These are phyloP conservation scores for Clavaria fumosa DNA, from an alignment of 768 basidiomycete species.

Conservation along the genomic window DNA sequence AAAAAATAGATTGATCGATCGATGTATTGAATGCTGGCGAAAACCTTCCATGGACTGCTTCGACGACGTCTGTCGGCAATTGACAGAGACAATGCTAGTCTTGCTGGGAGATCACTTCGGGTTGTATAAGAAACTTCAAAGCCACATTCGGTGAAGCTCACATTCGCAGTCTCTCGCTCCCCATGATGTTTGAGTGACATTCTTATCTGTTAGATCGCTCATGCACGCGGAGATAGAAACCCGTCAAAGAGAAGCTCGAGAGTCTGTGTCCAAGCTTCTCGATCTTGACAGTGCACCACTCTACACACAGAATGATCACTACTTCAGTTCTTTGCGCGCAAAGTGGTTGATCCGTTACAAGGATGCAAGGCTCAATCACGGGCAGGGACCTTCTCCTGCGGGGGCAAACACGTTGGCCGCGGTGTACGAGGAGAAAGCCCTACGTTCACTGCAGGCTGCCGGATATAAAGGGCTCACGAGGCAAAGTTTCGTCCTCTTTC, in stretches of 20 bases:
- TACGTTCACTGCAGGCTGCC: not conserved
- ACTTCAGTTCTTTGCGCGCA: conserved; percentile 11
- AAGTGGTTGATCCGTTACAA: conserved; percentile 13
- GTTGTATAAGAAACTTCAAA: conserved; percentile 17
- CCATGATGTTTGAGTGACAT: not conserved
- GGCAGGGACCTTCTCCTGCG: not conserved
- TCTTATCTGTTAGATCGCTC: conserved; percentile 1
- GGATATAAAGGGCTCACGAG: too few species aligned
- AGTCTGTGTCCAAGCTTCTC: conserved; percentile 4
- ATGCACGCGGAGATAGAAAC: conserved; percentile 1
- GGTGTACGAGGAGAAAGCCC: not conserved
- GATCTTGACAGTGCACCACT: conserved; percentile 5
- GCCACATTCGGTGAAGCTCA: conserved; percentile 14
- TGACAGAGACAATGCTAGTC: conserved; percentile 9
- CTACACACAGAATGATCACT: conserved; percentile 17
- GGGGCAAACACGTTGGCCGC: not conserved
- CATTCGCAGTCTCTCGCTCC: not conserved
- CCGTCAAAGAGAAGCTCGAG: conserved; percentile 2
- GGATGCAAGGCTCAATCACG: not conserved
- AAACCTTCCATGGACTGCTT: conserved; percentile 19
- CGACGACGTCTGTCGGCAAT: conserved; percentile 11
- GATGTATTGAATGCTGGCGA: conserved; percentile 18
- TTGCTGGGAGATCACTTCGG: conserved; percentile 17
- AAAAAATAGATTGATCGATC: conserved; percentile 15
- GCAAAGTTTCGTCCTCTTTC: too few species aligned